Evolutionary conservation across 495 filamentous ascomycete genomes (phyloP).

Genomic region (Podospora appendiculata): DNA sequence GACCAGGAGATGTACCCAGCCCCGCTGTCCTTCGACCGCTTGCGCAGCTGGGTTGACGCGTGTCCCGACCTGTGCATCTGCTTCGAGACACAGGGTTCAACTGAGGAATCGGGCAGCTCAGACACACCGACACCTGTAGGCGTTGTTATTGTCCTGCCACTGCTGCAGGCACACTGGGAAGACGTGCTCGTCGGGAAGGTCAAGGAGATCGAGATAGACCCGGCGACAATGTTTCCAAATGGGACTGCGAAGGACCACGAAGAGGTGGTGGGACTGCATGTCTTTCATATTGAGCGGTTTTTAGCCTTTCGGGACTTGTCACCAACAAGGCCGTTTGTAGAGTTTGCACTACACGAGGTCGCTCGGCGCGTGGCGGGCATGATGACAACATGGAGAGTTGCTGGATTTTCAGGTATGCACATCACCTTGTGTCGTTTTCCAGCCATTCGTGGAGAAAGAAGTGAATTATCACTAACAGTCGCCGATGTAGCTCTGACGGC

Average conservation of each 20-base stretch:
- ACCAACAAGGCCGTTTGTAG: constrained; percentile 10
- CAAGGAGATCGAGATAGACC: constrained; percentile 61
- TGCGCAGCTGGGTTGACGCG: constrained; percentile 17
- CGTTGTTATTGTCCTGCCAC: constrained; percentile 19
- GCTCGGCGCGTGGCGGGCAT: constrained; percentile 3
- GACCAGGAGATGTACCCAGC: constrained; percentile 30
- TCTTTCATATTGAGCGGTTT: constrained; percentile 29
- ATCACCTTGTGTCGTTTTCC: background rate
- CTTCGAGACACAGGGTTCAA: background rate
- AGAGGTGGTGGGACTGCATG: constrained; percentile 23
- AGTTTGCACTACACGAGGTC: constrained; percentile 16
- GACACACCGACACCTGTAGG: constrained; percentile 1
- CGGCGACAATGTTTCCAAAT: constrained; percentile 50
- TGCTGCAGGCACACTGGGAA: constrained; percentile 14
- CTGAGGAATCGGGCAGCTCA: background rate
- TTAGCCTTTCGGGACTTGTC: background rate
- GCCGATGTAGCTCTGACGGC: constrained; percentile 20
- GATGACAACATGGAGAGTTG: constrained; percentile 12
- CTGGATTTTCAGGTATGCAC: constrained; percentile 21
- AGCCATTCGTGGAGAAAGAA: background rate
- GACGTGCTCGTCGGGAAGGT: constrained; percentile 59
- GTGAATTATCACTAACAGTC: background rate
- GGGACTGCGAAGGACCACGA: constrained; percentile 2
- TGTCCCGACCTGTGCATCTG: constrained; percentile 18
- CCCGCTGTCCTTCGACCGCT: constrained; percentile 15